Conservation (phyloP, 805 yeast genomes). For the Diddensiella santjacobensis region DNA sequence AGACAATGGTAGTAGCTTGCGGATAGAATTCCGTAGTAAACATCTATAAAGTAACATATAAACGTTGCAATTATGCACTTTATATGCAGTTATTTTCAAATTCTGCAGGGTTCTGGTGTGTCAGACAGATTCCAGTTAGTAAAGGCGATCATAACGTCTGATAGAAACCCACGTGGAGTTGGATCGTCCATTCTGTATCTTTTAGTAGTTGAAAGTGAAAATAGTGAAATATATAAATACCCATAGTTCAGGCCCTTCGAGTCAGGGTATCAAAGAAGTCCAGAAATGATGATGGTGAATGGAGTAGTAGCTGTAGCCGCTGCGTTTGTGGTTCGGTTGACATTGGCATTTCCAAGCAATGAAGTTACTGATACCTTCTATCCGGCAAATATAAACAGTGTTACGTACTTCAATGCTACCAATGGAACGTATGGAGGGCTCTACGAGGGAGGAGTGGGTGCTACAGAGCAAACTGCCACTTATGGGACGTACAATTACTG, state of each 20-base stretch:
- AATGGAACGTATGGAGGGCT: conserved; percentile 13
- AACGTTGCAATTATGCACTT: too few relatives aligned
- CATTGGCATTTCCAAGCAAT: conserved; percentile 3
- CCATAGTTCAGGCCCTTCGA: too few relatives aligned
- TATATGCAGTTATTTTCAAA: too few relatives aligned
- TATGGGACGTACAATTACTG: conserved; percentile 42
- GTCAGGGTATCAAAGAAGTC: too few relatives aligned
- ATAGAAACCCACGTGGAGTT: too few relatives aligned
- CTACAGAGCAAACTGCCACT: conserved; percentile 22
- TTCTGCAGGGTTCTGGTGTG: too few relatives aligned
- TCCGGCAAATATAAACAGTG: conserved; percentile 11
- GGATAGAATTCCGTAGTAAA: background rate
- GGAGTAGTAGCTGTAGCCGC: background rate
- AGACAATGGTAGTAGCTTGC: background rate
- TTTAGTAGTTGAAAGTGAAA: too few relatives aligned
- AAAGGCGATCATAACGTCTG: too few relatives aligned
- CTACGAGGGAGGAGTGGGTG: conserved; percentile 12
- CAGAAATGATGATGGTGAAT: too few relatives aligned
- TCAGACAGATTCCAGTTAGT: too few relatives aligned
- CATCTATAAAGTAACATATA: background rate
- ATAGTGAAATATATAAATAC: too few relatives aligned
- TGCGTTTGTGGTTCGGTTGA: background rate
- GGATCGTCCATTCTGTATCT: too few relatives aligned
- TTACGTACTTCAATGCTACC: conserved; percentile 6
- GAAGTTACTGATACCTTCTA: conserved; percentile 14